Evolutionary conservation across 768 basidiomycete genomes (phyloP).

Genomic region (Cubamyces sp.): DNA sequence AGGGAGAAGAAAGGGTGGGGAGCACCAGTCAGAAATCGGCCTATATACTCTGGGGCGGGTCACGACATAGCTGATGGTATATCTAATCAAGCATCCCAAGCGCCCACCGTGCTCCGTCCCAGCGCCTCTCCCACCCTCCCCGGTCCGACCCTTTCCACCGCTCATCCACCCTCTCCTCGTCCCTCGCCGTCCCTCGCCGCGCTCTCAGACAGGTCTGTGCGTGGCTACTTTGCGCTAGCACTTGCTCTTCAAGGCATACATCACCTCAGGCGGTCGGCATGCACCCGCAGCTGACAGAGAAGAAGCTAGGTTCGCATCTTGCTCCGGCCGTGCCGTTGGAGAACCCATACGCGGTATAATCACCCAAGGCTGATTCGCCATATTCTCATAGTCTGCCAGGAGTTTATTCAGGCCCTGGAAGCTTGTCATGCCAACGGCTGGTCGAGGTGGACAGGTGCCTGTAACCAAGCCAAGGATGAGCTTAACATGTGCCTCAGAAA

Average conservation of each 20-base stretch:
- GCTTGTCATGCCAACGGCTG: conserved; percentile 67
- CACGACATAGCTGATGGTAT: conserved; percentile 21
- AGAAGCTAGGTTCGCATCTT: conserved; percentile 26
- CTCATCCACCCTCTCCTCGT: background rate
- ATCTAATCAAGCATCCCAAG: conserved; percentile 25
- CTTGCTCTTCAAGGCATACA: background rate
- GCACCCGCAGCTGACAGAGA: conserved; percentile 35
- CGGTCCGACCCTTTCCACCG: conserved; percentile 1
- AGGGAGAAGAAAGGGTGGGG: conserved; percentile 23
- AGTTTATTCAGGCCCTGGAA: conserved; percentile 78
- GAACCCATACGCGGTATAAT: conserved; percentile 16
- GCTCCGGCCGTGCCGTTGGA: conserved; percentile 21
- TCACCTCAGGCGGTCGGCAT: conserved; percentile 17
- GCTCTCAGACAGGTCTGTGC: conserved; percentile 6
- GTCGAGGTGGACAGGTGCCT: conserved; percentile 69
- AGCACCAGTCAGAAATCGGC: conserved; percentile 20
- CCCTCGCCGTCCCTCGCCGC: conserved; percentile 5
- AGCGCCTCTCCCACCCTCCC: background rate
- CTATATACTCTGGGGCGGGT: conserved; percentile 15
- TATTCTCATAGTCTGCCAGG: conserved; percentile 60
- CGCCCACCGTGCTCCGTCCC: conserved; percentile 4
- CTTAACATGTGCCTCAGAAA: conserved; percentile 71
- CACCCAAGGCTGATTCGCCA: conserved; percentile 12
- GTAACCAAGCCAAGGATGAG: conserved; percentile 68
- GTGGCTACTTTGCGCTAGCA: background rate